phyloP scores from a whole-genome alignment of 805 yeast genomes.

The Lipomyces oligophaga region DNA sequence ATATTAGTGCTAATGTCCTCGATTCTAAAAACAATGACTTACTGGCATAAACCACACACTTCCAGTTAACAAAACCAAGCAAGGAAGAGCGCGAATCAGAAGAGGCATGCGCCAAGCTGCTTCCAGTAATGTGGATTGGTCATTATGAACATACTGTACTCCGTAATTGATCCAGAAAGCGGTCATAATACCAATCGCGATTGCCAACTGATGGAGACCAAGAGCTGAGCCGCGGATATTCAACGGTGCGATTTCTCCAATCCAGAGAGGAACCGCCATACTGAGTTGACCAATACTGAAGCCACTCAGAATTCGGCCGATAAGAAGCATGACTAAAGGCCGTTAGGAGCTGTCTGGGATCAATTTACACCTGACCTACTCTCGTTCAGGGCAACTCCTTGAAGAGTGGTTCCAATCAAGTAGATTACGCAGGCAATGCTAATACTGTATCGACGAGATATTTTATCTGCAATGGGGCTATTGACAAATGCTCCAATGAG shows the following conservation, averaged over 20 bases:
- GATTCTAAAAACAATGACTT: conserved; percentile 38
- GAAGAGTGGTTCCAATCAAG: conserved; percentile 17
- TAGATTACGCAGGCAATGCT: conserved; percentile 22
- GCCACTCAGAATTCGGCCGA: conserved; percentile 54
- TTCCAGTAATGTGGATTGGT: conserved; percentile 32
- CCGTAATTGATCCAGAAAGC: conserved; percentile 41
- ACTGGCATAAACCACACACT: conserved; percentile 43
- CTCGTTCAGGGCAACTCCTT: conserved; percentile 23
- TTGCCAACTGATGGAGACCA: conserved; percentile 33
- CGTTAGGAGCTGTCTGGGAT: no score
- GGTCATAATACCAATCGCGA: conserved; percentile 36
- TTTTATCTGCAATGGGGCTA: conserved; percentile 24
- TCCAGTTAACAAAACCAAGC: conserved; percentile 42
- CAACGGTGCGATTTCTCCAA: conserved; percentile 33
- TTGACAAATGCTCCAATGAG: conserved; percentile 25
- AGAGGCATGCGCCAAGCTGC: conserved; percentile 47
- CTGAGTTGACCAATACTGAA: conserved; percentile 53
- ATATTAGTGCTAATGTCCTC: conserved; percentile 44
- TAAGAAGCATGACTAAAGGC: conserved; percentile 37
- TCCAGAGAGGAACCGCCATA: conserved; percentile 44
- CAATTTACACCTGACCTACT: no score
- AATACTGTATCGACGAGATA: conserved; percentile 26
- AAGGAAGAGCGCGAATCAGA: conserved; percentile 50
- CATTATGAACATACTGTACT: conserved; percentile 44
- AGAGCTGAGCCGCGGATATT: conserved; percentile 32